Evolutionary conservation across 2,329 filamentous ascomycete genomes (phyloP).

Genomic region (Trichoderma koningii): DNA sequence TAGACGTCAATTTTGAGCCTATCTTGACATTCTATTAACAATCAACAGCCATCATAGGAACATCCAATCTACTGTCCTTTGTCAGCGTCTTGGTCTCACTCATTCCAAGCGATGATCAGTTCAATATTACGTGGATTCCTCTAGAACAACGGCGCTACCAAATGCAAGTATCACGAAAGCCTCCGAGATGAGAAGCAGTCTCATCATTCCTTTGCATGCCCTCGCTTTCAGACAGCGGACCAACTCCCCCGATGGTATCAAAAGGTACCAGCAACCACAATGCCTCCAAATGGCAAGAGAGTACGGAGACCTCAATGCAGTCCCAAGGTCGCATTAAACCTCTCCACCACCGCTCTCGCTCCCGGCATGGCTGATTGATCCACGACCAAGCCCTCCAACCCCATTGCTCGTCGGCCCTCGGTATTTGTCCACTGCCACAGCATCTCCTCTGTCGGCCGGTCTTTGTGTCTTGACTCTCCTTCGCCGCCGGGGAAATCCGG

Average conservation of each 20-base stretch:
- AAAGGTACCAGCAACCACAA: neutral
- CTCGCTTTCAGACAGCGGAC: neutral
- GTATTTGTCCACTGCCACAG: slow-evolving; percentile 39
- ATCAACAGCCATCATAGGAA: neutral
- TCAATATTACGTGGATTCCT: neutral
- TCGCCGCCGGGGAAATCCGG: slow-evolving; percentile 73
- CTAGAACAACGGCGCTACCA: neutral
- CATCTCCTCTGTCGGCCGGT: slow-evolving; percentile 47
- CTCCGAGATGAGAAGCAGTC: neutral
- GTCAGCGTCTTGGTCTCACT: neutral
- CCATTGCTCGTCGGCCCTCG: slow-evolving; percentile 48
- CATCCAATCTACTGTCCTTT: no score
- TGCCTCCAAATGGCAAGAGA: no score
- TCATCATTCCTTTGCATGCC: neutral
- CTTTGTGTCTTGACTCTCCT: slow-evolving; percentile 62
- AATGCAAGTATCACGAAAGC: neutral
- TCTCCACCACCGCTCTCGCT: slow-evolving; percentile 41
- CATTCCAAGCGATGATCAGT: neutral
- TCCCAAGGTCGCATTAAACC: slow-evolving; percentile 50
- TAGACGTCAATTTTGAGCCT: neutral
- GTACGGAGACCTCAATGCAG: no score
- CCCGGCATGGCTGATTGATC: slow-evolving; percentile 37
- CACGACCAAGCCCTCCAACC: slow-evolving; percentile 45
- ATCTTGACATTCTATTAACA: neutral
- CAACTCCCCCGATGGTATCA: neutral